phyloP scores from a whole-genome alignment of 163 green algal species.

The Prototheca stagnorum region DNA sequence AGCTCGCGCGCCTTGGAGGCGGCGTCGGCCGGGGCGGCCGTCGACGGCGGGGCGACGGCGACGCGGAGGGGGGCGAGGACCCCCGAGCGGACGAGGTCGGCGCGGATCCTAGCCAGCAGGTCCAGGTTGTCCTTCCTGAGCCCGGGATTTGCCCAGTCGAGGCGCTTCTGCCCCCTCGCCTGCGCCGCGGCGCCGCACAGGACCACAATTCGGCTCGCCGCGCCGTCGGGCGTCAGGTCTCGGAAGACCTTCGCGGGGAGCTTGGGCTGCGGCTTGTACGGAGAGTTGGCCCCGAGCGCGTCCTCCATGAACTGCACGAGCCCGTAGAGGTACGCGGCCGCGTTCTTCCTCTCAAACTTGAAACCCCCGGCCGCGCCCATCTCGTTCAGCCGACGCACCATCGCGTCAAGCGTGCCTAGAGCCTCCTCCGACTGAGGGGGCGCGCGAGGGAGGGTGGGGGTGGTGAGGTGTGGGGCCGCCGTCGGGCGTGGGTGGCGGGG shows the following conservation, averaged over 20 bases:
- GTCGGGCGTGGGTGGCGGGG: no score
- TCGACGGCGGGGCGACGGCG: slow-evolving; percentile 23
- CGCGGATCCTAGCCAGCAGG: slow-evolving; percentile 30
- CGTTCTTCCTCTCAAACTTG: slow-evolving; percentile 38
- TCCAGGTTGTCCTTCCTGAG: slow-evolving; percentile 42
- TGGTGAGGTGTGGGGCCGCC: no score
- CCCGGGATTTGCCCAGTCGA: slow-evolving; percentile 42
- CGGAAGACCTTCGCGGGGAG: slow-evolving; percentile 44
- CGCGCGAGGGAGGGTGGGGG: no score
- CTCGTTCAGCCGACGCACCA: slow-evolving; percentile 25
- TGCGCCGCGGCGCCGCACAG: slow-evolving; percentile 34
- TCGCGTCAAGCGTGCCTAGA: slow-evolving; percentile 17
- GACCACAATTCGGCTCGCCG: slow-evolving; percentile 34
- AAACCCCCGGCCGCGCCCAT: slow-evolving; percentile 10
- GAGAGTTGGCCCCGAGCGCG: slow-evolving; percentile 47
- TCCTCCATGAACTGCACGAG: slow-evolving; percentile 74
- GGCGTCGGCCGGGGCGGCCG: no score
- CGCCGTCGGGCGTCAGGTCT: slow-evolving; percentile 30
- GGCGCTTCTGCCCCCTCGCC: slow-evolving; percentile 21
- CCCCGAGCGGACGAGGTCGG: slow-evolving; percentile 32
- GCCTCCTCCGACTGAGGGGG: slow-evolving; percentile 29
- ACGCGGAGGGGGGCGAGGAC: slow-evolving; percentile 31
- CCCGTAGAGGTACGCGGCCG: slow-evolving; percentile 39
- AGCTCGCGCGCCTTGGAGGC: no score
- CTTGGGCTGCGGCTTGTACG: slow-evolving; percentile 41